Evolutionary conservation across 2,329 filamentous ascomycete genomes (phyloP).

Genomic region (Chalaropsis ovoidea): DNA sequence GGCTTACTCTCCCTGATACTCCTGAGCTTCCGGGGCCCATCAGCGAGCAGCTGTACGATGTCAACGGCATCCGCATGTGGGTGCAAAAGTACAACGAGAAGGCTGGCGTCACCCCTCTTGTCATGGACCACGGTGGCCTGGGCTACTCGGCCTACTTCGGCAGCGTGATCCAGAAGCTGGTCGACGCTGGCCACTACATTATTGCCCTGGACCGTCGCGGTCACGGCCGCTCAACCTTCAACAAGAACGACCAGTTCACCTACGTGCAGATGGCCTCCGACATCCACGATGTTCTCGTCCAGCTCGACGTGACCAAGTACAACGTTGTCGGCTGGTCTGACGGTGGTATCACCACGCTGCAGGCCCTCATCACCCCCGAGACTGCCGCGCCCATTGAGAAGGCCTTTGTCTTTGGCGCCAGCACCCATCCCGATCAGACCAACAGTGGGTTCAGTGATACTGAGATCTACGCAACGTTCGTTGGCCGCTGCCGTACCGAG

Average conservation of each 20-base stretch:
- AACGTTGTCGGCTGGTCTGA: constrained; percentile 37
- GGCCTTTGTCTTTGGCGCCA: constrained; percentile 36
- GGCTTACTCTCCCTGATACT: constrained; percentile 34
- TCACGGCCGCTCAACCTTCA: constrained; percentile 36
- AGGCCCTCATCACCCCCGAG: constrained; percentile 32
- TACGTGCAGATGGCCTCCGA: constrained; percentile 35
- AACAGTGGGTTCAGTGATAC: constrained; percentile 33
- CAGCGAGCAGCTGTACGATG: constrained; percentile 28
- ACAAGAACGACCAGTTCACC: constrained; percentile 33
- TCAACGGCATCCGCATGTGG: constrained; percentile 37
- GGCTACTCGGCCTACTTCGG: constrained; percentile 37
- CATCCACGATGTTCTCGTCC: constrained; percentile 31
- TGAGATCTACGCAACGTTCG: constrained; percentile 32
- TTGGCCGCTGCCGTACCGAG: constrained; percentile 33
- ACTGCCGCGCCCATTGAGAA: constrained; percentile 32
- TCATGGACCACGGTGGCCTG: constrained; percentile 36
- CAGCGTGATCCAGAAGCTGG: constrained; percentile 32
- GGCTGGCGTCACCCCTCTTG: constrained; percentile 32
- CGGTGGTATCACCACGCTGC: constrained; percentile 34
- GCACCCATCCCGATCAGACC: constrained; percentile 31
- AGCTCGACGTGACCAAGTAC: constrained; percentile 30
- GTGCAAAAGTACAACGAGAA: constrained; percentile 36
- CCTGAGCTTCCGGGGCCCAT: constrained; percentile 34
- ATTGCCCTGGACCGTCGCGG: constrained; percentile 37
- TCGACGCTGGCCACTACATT: constrained; percentile 33